These are phyloP conservation scores for Sclerotinia sclerotiorum DNA, from an alignment of 2,329 filamentous ascomycete genomes.

Conservation along the genomic window DNA sequence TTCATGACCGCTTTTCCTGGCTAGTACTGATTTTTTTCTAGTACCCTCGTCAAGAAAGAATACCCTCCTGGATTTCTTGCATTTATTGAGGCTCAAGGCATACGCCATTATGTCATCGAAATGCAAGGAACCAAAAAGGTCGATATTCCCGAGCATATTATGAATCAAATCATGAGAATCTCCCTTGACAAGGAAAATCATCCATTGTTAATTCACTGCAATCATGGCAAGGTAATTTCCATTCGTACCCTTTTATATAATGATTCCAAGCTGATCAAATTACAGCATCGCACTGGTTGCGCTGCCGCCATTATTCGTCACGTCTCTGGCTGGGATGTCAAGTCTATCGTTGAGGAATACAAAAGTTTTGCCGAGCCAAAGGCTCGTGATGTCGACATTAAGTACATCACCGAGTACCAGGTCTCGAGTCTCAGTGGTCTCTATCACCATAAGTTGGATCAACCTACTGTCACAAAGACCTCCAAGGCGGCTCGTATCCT, in stretches of 20 bases:
- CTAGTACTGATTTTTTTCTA: slow-evolving; percentile 38
- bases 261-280: slow-evolving; percentile 25
- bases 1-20: not conserved
- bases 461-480: not conserved
- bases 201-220: slow-evolving; percentile 86
- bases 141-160: slow-evolving; percentile 63
- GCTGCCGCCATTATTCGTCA: slow-evolving; percentile 80
- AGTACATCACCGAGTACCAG: slow-evolving; percentile 56
- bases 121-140: slow-evolving; percentile 89
- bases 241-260: not conserved
- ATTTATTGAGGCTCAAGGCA: slow-evolving; percentile 67
- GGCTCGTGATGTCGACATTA: slow-evolving; percentile 58
- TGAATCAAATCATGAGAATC: slow-evolving; percentile 69
- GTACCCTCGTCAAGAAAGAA: slow-evolving; percentile 64
- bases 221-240: slow-evolving; percentile 70
- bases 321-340: slow-evolving; percentile 64
- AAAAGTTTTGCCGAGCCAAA: slow-evolving; percentile 62
- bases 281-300: slow-evolving; percentile 81
- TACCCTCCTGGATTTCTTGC: slow-evolving; percentile 51
- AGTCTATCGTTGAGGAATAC: slow-evolving; percentile 71
- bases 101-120: slow-evolving; percentile 71
- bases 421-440: slow-evolving; percentile 44
- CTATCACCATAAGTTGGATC: slow-evolving; percentile 32
- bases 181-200: slow-evolving; percentile 72
- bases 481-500: slow-evolving; percentile 25